phyloP scores from a whole-genome alignment of 2,329 filamentous ascomycete genomes.

The Penicillium frequentans region DNA sequence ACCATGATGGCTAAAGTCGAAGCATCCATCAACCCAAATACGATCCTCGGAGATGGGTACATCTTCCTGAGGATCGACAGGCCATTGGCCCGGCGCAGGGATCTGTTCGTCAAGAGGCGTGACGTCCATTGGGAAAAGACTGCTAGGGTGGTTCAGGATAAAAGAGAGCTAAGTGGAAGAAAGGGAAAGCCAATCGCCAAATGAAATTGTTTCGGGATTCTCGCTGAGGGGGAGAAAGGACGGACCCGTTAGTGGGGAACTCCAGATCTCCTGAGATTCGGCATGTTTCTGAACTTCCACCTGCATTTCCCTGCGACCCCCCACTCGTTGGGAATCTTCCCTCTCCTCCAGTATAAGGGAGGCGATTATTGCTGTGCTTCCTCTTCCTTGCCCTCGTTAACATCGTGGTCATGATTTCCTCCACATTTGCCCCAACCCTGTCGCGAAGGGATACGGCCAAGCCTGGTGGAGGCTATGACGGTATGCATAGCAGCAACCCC shows the following conservation, averaged over 20 bases:
- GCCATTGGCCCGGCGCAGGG: constrained; percentile 60
- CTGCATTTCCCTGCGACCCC: not conserved
- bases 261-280: constrained; percentile 9
- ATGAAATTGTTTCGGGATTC: not conserved
- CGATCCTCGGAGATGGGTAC: constrained; percentile 63
- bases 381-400: not conserved
- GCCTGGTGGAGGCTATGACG: constrained; percentile 31
- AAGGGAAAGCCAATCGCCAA: not conserved
- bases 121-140: constrained; percentile 10
- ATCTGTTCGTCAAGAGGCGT: constrained; percentile 37
- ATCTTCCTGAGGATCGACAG: constrained; percentile 64
- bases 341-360: not conserved
- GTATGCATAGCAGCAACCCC: constrained; percentile 26
- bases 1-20: constrained; percentile 99
- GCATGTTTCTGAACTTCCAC: not conserved
- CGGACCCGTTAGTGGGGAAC: constrained; percentile 10
- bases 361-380: not conserved
- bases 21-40: constrained; percentile 98
- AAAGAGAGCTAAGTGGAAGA: not conserved
- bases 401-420: constrained; percentile 30
- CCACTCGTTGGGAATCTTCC: not conserved
- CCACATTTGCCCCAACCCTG: constrained; percentile 33
- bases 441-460: constrained; percentile 37
- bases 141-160: not conserved
- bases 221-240: constrained; percentile 2